A percentile compares a stretch with the other conserved stretches of the same genome.
These are phyloP conservation scores for Fusarium sp. DNA, from an alignment of 2,329 filamentous ascomycete genomes.

Conservation along the genomic window DNA sequence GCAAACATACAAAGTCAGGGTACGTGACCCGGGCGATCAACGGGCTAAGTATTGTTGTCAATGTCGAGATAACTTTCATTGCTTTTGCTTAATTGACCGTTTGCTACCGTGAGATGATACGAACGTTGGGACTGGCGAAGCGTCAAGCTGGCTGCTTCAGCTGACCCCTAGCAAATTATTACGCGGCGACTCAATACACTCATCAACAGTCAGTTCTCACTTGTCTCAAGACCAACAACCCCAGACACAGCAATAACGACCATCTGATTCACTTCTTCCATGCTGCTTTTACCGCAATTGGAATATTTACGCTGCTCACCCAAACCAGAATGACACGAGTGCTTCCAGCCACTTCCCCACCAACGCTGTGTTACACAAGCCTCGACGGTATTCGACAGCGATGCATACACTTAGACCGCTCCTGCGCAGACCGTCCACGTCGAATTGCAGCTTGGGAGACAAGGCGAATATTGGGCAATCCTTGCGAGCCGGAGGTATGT, in stretches of 20 bases:
- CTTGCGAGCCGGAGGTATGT: neutral
- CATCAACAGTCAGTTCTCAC: neutral
- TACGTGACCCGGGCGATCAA: no score
- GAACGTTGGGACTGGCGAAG: no score
- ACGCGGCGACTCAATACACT: neutral
- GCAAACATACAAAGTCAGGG: neutral
- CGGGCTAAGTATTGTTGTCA: no score
- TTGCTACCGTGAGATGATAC: no score
- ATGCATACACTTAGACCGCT: slow-evolving; percentile 2
- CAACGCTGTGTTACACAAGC: slow-evolving; percentile 2
- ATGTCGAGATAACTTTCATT: no score
- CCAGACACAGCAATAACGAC: neutral
- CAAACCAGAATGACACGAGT: neutral
- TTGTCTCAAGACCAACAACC: neutral
- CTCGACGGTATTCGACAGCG: neutral
- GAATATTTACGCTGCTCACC: neutral
- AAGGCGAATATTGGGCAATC: neutral
- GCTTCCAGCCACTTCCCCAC: neutral
- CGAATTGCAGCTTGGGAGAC: neutral
- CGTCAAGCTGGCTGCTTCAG: no score
- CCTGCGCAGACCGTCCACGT: neutral
- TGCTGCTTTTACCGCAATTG: neutral
- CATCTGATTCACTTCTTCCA: neutral
- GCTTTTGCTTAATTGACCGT: no score
- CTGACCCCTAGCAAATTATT: no score